A percentile compares a stretch with the other conserved stretches of the same genome.
These are phyloP conservation scores for Saccharomycopsis olivae DNA, from an alignment of 805 yeast species.

Conservation along the genomic window DNA sequence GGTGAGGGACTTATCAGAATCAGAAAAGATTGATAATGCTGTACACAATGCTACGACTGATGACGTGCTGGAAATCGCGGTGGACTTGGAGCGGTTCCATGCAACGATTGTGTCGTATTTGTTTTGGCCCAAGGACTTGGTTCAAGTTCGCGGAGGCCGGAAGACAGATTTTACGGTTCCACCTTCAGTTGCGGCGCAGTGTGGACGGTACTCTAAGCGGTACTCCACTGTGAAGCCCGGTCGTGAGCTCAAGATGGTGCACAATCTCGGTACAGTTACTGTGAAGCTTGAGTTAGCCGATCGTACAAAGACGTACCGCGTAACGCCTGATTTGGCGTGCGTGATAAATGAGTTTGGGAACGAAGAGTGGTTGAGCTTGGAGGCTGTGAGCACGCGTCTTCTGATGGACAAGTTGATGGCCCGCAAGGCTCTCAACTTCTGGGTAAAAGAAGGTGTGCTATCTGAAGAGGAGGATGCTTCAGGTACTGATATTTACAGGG, in stretches of 20 bases:
- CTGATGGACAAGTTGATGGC: conserved; percentile 31
- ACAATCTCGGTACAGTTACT: conserved; percentile 51
- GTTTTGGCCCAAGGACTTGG: conserved; percentile 56
- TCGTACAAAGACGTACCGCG: conserved; percentile 33
- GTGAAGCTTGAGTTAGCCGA: conserved; percentile 48
- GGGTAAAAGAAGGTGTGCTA: conserved; percentile 55
- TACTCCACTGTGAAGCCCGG: conserved; percentile 43
- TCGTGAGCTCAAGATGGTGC: conserved; percentile 45
- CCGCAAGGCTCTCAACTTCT: conserved; percentile 36
- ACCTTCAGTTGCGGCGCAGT: conserved; percentile 27
- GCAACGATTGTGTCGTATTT: conserved; percentile 62
- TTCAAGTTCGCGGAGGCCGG: conserved; percentile 13
- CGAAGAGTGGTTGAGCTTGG: conserved; percentile 25
- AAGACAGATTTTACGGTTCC: conserved; percentile 43
- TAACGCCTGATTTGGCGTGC: conserved; percentile 61
- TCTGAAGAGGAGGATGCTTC: conserved; percentile 24
- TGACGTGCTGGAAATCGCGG: conserved; percentile 24
- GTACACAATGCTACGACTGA: conserved; percentile 5
- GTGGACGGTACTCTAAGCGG: conserved; percentile 33
- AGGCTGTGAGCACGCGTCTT: conserved; percentile 13
- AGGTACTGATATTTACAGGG: conserved; percentile 28
- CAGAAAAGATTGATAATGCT: conserved; percentile 32
- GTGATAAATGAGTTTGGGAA: conserved; percentile 38
- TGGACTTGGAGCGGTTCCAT: conserved; percentile 31
- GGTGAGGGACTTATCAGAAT: conserved; percentile 60